Percentiles rank a stretch among this genome's conserved stretches.
phyloP scores from a whole-genome alignment of 2,329 filamentous ascomycete species.

The Colletotrichum coccodes region DNA sequence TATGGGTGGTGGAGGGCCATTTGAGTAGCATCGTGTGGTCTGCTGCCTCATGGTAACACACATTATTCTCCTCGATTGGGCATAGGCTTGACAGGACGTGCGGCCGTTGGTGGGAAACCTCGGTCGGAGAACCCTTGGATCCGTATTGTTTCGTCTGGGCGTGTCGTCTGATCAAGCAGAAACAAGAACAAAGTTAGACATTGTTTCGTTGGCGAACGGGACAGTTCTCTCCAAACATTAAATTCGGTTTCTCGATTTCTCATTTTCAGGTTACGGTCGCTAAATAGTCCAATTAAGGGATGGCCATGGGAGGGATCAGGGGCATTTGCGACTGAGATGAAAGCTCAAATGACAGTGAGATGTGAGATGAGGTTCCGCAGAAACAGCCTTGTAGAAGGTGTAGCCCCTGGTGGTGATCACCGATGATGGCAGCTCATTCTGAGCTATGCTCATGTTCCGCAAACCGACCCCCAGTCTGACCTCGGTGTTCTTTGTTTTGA shows the following conservation, averaged over 20 bases:
- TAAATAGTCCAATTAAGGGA: not conserved
- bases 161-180: conserved; percentile 10
- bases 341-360: not conserved
- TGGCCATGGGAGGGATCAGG: no score
- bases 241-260: no score
- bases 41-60: no score
- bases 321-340: not conserved
- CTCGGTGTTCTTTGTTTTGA: not conserved
- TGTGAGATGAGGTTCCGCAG: conserved; percentile 6
- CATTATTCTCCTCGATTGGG: not conserved
- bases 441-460: not conserved
- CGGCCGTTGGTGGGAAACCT: not conserved
- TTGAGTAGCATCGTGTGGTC: not conserved
- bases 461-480: not conserved
- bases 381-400: not conserved
- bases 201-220: conserved; percentile 12
- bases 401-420: not conserved
- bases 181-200: conserved; percentile 9
- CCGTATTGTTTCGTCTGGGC: conserved; percentile 16
- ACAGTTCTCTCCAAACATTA: not conserved
- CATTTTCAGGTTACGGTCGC: not conserved
- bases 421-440: not conserved
- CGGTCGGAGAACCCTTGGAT: not conserved
- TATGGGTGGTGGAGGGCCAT: not conserved
- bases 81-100: not conserved